Base-by-base conservation (phyloP, 176 grass and related monocot species). In the Olyra latifolia region DNA sequence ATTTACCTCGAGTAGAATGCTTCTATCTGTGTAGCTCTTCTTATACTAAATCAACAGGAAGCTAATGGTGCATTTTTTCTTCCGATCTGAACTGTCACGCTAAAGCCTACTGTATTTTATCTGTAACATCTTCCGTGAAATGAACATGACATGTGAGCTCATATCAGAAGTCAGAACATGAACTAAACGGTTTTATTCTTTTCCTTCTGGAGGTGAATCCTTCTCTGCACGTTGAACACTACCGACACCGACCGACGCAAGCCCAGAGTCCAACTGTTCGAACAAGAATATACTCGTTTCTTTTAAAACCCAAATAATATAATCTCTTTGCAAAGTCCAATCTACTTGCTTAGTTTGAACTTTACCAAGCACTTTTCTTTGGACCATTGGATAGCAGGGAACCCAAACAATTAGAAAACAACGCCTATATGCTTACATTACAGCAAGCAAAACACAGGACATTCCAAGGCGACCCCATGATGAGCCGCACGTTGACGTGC, bases 381-480 rank as follows among this genome's bases (percentile, higher is more conserved):
- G 32, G 32, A 35, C 32, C 1, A 35, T 35, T 2, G 32, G 23
- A 6, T 30, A 50, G 50, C 42, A 79, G 23, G 50, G 59, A 11
- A 17, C 41, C 45, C 75, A 68, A 44, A 8, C 19, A 28, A 88
- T 23, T 20, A 80, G 9, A 74, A 30, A 55, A 22, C 72, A 80
- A 43, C 54, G 0, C 53, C 53, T 42, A 22, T 42, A 22, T 22
- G 44, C 66, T 7, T 69, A 12, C 24, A 27, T 7, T 69, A 16
- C 24, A 45, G 66, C 45, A 12, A 58, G 55, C 6, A 23, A 43
- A 76, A 69, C 53, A 56, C 6, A 23, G 52, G 82, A 69, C 53
- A 75, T 75, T 80, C 80, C 52, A 75, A 67, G 32, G 87, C n/a
- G 69, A 38, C 42, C 72, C 7, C 50, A 54, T 20, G 30, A 74